These are phyloP conservation scores for Dactylellina drechsleri DNA, from an alignment of 2,329 filamentous ascomycete genomes.

Conservation along the genomic window DNA sequence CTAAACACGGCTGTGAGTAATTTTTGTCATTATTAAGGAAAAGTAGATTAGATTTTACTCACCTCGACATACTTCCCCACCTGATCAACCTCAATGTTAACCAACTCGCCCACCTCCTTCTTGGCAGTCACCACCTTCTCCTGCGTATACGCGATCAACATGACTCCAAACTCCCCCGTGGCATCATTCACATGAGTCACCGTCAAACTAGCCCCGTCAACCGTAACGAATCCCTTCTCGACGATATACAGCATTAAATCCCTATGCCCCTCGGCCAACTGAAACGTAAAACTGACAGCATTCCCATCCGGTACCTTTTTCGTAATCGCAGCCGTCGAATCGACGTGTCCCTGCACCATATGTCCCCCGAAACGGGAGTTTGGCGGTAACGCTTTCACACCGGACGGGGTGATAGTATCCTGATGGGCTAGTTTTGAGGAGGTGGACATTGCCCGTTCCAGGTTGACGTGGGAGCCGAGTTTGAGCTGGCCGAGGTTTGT, in stretches of 20 bases:
- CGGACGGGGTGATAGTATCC: constrained; percentile 15
- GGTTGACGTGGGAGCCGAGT: constrained; percentile 77
- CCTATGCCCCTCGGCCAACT: constrained; percentile 70
- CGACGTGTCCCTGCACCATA: constrained; percentile 84
- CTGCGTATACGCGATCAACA: constrained; percentile 97
- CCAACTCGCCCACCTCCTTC: constrained; percentile 81
- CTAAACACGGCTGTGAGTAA: constrained; percentile 19
- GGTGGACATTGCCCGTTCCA: constrained; percentile 91
- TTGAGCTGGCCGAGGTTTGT: constrained; percentile 87
- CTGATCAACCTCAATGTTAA: constrained; percentile 95
- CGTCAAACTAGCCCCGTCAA: constrained; percentile 94
- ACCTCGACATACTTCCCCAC: constrained; percentile 70
- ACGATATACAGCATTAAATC: constrained; percentile 85
- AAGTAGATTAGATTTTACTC: constrained; percentile 3
- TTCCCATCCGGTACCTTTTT: constrained; percentile 84
- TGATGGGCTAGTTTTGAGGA: constrained; percentile 40
- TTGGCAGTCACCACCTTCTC: constrained; percentile 84
- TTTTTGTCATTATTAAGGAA: background rate
- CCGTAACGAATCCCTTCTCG: constrained; percentile 93
- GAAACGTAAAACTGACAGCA: constrained; percentile 84
- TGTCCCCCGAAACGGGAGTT: constrained; percentile 97
- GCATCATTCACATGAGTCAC: constrained; percentile 85
- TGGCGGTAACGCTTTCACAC: constrained; percentile 36
- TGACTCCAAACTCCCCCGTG: constrained; percentile 87
- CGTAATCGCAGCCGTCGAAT: constrained; percentile 82